Conservation (phyloP, 306 rosid genomes). For the Fragaria nilgerrensis region DNA sequence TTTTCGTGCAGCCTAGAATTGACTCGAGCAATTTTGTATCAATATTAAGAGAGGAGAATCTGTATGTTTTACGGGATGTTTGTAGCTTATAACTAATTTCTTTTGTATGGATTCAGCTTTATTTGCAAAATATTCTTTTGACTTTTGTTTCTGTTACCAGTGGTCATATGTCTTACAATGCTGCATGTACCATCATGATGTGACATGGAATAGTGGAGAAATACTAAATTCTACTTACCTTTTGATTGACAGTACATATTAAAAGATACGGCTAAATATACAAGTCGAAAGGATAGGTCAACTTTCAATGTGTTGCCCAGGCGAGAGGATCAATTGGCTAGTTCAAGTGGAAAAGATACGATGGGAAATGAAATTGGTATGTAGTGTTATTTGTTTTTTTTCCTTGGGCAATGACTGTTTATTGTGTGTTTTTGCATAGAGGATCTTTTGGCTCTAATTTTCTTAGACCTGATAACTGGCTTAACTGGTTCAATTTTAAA, state of each 20-base stretch:
- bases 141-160: slow-evolving; percentile 3
- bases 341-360: slow-evolving; percentile 51
- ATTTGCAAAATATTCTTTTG: slow-evolving; percentile 8
- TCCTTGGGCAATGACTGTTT: background rate
- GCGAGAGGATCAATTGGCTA: slow-evolving; percentile 57
- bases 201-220: background rate
- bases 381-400: background rate
- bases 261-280: slow-evolving; percentile 60
- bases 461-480: too few species aligned
- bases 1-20: background rate
- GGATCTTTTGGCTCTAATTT: background rate
- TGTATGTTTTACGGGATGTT: background rate
- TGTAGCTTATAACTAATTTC: background rate
- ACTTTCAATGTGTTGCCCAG: slow-evolving; percentile 50
- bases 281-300: slow-evolving; percentile 64
- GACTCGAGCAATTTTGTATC: background rate
- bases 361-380: slow-evolving; percentile 57
- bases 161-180: background rate
- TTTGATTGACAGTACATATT: slow-evolving; percentile 70
- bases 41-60: background rate
- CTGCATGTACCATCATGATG: background rate
- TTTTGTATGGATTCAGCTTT: background rate
- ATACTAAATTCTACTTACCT: slow-evolving; percentile 22
- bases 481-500: background rate
- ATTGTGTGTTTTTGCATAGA: background rate